These are phyloP conservation scores for Aspergillus versicolor DNA, from an alignment of 2,329 filamentous ascomycete species.

Conservation along the genomic window DNA sequence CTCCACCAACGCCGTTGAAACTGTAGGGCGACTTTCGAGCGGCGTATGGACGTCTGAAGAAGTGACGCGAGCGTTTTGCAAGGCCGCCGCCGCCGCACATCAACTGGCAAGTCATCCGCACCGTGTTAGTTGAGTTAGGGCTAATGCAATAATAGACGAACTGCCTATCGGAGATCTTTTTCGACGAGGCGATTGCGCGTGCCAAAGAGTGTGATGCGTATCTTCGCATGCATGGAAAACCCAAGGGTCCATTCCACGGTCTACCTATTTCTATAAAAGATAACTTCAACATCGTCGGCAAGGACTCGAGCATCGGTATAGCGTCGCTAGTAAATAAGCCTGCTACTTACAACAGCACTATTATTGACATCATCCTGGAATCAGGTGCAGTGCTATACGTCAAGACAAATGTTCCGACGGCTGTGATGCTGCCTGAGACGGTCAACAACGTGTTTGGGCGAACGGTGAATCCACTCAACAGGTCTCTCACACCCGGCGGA, in stretches of 20 bases:
- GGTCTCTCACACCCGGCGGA: constrained; percentile 33
- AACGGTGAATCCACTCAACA: constrained; percentile 38
- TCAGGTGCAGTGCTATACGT: constrained; percentile 44
- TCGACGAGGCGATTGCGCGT: constrained; percentile 51
- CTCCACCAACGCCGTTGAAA: constrained; percentile 32
- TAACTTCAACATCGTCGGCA: constrained; percentile 34
- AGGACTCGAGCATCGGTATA: constrained; percentile 23
- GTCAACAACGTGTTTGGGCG: constrained; percentile 45
- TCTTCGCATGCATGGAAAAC: constrained; percentile 38
- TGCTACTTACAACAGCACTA: constrained; percentile 22
- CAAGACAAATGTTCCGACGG: constrained; percentile 41
- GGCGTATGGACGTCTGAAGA: constrained; percentile 51
- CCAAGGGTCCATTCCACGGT: constrained; percentile 42
- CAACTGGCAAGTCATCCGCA: constrained; percentile 45
- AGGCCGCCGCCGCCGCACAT: constrained; percentile 55
- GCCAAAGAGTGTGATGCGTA: constrained; percentile 56
- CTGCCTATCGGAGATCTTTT: constrained; percentile 59
- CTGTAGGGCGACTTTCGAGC: constrained; percentile 33
- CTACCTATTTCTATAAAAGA: constrained; percentile 45
- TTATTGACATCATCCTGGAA: constrained; percentile 40
- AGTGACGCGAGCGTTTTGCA: constrained; percentile 56
- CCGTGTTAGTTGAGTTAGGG: not conserved
- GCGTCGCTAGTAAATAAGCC: constrained; percentile 19
- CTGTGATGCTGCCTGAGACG: constrained; percentile 47
- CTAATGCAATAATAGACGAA: constrained; percentile 48